These are phyloP conservation scores for Pyricularia grisea DNA, from an alignment of 2,329 filamentous ascomycete species.

Conservation along the genomic window DNA sequence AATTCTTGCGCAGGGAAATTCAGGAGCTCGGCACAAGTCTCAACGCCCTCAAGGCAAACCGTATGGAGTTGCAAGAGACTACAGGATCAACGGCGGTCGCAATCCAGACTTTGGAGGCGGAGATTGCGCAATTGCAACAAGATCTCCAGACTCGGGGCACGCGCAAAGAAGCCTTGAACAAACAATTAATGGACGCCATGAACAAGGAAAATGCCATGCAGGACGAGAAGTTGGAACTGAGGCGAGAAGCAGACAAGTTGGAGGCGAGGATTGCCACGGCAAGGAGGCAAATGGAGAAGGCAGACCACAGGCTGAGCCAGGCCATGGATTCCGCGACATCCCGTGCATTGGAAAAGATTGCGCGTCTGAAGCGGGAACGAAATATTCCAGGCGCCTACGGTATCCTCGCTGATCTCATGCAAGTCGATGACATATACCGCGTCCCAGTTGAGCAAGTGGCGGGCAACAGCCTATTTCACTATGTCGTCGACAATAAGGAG, in stretches of 20 bases:
- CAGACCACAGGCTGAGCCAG: constrained; percentile 68
- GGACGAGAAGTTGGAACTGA: constrained; percentile 80
- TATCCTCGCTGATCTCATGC: constrained; percentile 84
- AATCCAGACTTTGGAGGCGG: constrained; percentile 48
- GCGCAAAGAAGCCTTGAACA: constrained; percentile 61
- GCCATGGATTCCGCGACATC: constrained; percentile 87
- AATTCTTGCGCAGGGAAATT: constrained; percentile 72
- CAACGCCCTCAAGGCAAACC: constrained; percentile 72
- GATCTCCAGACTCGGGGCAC: constrained; percentile 75
- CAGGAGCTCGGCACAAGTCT: constrained; percentile 68
- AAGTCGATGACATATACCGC: constrained; percentile 75
- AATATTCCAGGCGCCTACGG: constrained; percentile 84
- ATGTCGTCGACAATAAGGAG: constrained; percentile 84
- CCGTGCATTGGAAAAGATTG: constrained; percentile 77
- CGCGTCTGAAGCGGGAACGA: constrained; percentile 69
- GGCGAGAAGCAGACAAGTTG: constrained; percentile 82
- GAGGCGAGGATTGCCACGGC: constrained; percentile 68
- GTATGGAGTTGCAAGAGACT: constrained; percentile 77
- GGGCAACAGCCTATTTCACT: constrained; percentile 88
- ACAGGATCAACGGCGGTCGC: constrained; percentile 32
- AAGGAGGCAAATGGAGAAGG: constrained; percentile 64
- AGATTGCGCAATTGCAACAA: constrained; percentile 63
- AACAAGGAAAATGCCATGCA: constrained; percentile 69
- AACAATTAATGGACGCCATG: constrained; percentile 67
- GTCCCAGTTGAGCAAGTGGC: constrained; percentile 89